A percentile compares a stretch with the other conserved stretches of the same genome.
Conservation (phyloP, 2,329 filamentous ascomycete species). For the Neofusicoccum laricinum region DNA sequence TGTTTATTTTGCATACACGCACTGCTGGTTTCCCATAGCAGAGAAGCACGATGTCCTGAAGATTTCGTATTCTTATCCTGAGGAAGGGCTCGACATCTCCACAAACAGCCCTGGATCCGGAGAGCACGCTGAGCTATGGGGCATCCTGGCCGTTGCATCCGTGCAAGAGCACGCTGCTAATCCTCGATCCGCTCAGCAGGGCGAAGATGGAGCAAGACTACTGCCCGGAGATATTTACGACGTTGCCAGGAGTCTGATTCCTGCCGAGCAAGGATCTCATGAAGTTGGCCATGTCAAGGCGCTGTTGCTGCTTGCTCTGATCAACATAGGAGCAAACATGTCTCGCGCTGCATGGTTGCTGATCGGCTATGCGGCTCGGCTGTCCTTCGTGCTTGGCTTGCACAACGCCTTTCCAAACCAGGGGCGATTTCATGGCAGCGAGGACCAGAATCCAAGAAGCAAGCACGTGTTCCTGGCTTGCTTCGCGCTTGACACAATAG, state of each 20-base stretch:
- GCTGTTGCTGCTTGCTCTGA: conserved; percentile 53
- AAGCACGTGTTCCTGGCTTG: conserved; percentile 55
- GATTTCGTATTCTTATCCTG: conserved; percentile 54
- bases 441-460: conserved; percentile 33
- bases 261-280: conserved; percentile 29
- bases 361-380: conserved; percentile 61
- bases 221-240: conserved; percentile 26
- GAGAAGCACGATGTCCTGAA: conserved; percentile 64
- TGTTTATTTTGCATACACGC: conserved; percentile 71
- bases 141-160: conserved; percentile 42
- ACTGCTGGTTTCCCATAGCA: conserved; percentile 73
- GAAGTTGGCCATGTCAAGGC: conserved; percentile 42
- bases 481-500: conserved; percentile 60
- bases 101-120: conserved; percentile 28
- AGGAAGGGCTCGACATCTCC: conserved; percentile 37
- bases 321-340: conserved; percentile 61
- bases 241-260: conserved; percentile 30
- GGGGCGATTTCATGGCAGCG: neutral
- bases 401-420: neutral
- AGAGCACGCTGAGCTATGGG: conserved; percentile 46
- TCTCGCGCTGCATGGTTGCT: conserved; percentile 61
- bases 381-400: conserved; percentile 42
- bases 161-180: conserved; percentile 25
- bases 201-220: conserved; percentile 13
- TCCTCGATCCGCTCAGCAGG: neutral